A percentile compares a stretch with the other conserved stretches of the same genome.
These are phyloP conservation scores for Pycnococcus provasolii DNA, from an alignment of 139 green algal species.

Conservation along the genomic window DNA sequence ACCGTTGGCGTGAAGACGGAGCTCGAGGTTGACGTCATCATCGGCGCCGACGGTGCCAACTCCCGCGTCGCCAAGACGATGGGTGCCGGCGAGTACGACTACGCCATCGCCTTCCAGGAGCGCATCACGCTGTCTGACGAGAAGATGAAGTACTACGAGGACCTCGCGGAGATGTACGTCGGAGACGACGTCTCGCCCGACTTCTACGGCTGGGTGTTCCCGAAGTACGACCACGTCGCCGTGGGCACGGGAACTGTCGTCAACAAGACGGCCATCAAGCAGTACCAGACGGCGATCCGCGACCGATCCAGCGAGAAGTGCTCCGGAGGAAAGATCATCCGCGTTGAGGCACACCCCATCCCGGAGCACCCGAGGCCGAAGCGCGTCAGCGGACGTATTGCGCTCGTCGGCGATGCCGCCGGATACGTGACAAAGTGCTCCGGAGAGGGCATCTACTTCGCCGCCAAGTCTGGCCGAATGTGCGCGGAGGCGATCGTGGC, in stretches of 20 bases:
- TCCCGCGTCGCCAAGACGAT: slow-evolving; percentile 94
- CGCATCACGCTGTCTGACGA: slow-evolving; percentile 91
- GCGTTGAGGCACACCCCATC: slow-evolving; percentile 96
- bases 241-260: slow-evolving; percentile 97
- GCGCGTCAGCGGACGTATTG: slow-evolving; percentile 65
- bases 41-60: slow-evolving; percentile 97
- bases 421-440: slow-evolving; percentile 95
- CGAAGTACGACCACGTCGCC: slow-evolving; percentile 99
- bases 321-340: slow-evolving; percentile 91
- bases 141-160: slow-evolving; percentile 99
- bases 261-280: slow-evolving; percentile 99
- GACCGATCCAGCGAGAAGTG: slow-evolving; percentile 18
- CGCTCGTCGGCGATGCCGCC: slow-evolving; percentile 89
- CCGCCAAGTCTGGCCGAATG: slow-evolving; percentile 96
- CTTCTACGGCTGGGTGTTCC: slow-evolving; percentile 99
- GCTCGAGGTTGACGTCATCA: slow-evolving; percentile 89
- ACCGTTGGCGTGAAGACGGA: slow-evolving; percentile 72
- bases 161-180: slow-evolving; percentile 99
- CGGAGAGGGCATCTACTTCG: slow-evolving; percentile 99
- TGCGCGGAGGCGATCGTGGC: slow-evolving; percentile 87
- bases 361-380: slow-evolving; percentile 87
- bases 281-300: slow-evolving; percentile 80
- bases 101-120: slow-evolving; percentile 98
- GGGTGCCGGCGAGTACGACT: slow-evolving; percentile 95
- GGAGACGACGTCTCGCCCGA: slow-evolving; percentile 97